Base-by-base conservation (phyloP, 129 eudicot genomes). In the Pittosporum tobira region DNA sequence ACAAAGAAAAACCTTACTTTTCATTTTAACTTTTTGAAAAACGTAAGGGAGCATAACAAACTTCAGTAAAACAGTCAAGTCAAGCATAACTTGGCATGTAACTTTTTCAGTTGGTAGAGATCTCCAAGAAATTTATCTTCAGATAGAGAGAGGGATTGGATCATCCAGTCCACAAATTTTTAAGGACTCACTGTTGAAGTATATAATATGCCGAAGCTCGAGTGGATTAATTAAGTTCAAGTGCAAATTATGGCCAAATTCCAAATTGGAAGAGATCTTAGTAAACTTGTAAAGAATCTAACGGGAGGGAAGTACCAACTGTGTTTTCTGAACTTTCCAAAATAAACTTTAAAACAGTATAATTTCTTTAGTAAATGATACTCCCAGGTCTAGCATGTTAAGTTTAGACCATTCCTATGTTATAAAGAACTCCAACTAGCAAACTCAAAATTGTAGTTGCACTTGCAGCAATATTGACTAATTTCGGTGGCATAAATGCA, bases 51-150 rank as follows among this genome's bases (percentile, higher is more conserved):
- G 48, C 19, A 15, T 16, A 44, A 13, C 21, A 44, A 44, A 34
- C 11, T 34, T 34, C 40, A 1, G 10, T 34, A 34, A 44, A 2
- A n/a, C 48, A 13, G 20, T 36, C 48, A 37, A 34, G 36, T 57
- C 18, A 6, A 36, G 47, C 19, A 57, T 18, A 5, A 12, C 6
- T 6, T 6, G 42, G 6, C 29, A 37, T 15, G 11, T 13, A 47
- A 47, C 13, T 47, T 47, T 23, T 47, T n/a, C 5, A 40, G 46
- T n/a, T n/a, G n/a, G n/a, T n/a, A 40, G 54, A 49, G 54, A 49
- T 13, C 13, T 6, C 52, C 52, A n/a, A 48, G 52, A 49, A 21
- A 22, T 24, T 19, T n/a, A n/a, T n/a, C n/a, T n/a, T n/a, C n/a
- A n/a, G n/a, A n/a, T n/a, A n/a, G n/a, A n/a, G n/a, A n/a, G n/a